A percentile compares a stretch with the other conserved stretches of the same genome.
These are phyloP conservation scores for Termitomyces sp. DNA, from an alignment of 768 basidiomycete genomes.

Conservation along the genomic window DNA sequence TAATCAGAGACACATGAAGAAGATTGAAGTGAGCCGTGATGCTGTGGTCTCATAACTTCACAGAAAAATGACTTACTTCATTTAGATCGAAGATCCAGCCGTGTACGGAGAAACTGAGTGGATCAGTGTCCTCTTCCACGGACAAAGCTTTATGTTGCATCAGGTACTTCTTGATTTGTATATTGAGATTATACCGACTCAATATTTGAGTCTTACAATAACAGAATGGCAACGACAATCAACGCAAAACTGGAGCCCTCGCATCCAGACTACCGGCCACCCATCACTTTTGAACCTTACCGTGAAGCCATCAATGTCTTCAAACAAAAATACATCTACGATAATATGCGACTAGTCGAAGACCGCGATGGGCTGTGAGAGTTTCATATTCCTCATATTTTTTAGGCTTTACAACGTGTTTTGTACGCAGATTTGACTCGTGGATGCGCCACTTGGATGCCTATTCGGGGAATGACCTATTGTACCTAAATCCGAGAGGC, in stretches of 20 bases:
- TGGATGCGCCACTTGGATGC: conserved; percentile 77
- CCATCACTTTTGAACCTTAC: conserved; percentile 68
- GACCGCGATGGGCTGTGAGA: conserved; percentile 70
- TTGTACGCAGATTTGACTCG: conserved; percentile 72
- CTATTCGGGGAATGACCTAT: conserved; percentile 73
- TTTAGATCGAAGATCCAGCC: conserved; percentile 75
- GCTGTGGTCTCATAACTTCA: background rate
- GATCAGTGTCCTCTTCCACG: conserved; percentile 90
- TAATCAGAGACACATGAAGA: conserved; percentile 84
- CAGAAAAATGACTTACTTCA: background rate
- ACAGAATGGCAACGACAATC: conserved; percentile 36
- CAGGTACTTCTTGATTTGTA: conserved; percentile 50
- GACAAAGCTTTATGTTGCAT: conserved; percentile 98
- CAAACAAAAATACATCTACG: conserved; percentile 83
- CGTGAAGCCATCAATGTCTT: conserved; percentile 70
- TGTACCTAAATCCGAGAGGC: conserved; percentile 74
- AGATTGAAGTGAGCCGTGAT: conserved; percentile 55
- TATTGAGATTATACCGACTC: conserved; percentile 19
- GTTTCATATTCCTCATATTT: background rate
- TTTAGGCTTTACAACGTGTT: background rate
- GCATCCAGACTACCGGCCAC: conserved; percentile 61
- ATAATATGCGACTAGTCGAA: conserved; percentile 82
- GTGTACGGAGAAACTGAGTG: conserved; percentile 92
- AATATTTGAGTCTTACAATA: conserved; percentile 75
- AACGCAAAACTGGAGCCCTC: conserved; percentile 49